phyloP scores from a whole-genome alignment of 1,284 basidiomycete genomes.

The Hortiboletus rubellus region DNA sequence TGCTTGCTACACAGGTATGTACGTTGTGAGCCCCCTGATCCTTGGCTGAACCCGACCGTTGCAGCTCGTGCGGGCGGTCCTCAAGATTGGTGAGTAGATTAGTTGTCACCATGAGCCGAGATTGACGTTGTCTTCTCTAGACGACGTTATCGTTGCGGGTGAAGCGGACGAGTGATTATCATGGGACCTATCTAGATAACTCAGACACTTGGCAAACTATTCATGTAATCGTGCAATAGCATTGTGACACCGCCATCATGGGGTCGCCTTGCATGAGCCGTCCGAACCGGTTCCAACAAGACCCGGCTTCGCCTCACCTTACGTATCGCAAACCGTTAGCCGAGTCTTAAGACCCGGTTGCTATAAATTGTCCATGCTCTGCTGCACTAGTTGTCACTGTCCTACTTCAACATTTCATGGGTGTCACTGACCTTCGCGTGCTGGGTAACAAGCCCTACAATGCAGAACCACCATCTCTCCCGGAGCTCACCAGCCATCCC shows the following conservation, averaged over 20 bases:
- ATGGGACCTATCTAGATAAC: slow-evolving; percentile 17
- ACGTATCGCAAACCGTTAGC: no score
- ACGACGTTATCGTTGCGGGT: slow-evolving; percentile 34
- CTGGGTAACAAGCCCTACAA: slow-evolving; percentile 26
- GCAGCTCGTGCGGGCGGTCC: slow-evolving; percentile 36
- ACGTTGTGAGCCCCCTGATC: neutral
- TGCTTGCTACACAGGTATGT: slow-evolving; percentile 93
- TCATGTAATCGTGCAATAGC: slow-evolving; percentile 28
- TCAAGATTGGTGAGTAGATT: slow-evolving; percentile 32
- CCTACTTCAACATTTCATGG: slow-evolving; percentile 10
- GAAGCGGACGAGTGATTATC: slow-evolving; percentile 30
- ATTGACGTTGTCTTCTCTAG: slow-evolving; percentile 16
- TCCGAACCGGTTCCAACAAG: no score
- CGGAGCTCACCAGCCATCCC: slow-evolving; percentile 23
- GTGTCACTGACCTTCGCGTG: slow-evolving; percentile 15
- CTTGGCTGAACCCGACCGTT: neutral
- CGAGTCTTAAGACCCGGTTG: no score
- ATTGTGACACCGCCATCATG: neutral
- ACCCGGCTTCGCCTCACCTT: no score
- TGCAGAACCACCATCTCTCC: slow-evolving; percentile 30
- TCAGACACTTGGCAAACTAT: slow-evolving; percentile 21
- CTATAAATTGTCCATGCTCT: no score
- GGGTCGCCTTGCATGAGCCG: no score
- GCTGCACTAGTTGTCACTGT: no score
- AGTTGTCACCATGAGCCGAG: neutral